A percentile compares a stretch with the other conserved stretches of the same genome.
Evolutionary conservation across 2,329 filamentous ascomycete species (phyloP).

Genomic region (Pseudogymnoascus destructans): DNA sequence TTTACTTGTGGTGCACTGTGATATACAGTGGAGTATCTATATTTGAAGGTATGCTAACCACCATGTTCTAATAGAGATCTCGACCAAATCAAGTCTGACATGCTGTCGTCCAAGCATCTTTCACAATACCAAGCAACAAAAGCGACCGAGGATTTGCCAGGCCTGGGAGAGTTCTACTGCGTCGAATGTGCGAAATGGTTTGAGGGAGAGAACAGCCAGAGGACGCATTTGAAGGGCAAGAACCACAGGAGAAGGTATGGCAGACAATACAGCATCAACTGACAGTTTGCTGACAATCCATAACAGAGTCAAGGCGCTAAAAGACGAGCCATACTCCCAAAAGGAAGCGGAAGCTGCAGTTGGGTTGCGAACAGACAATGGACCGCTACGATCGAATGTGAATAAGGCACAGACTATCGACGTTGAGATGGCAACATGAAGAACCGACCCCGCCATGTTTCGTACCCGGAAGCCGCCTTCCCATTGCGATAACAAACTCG

Average conservation of each 20-base stretch:
- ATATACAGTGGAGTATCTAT: not conserved
- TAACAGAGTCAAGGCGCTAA: conserved; percentile 62
- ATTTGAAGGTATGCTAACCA: not conserved
- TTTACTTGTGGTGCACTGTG: conserved; percentile 4
- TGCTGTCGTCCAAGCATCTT: conserved; percentile 67
- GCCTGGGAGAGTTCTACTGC: conserved; percentile 76
- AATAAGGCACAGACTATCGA: conserved; percentile 26
- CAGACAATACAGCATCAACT: not conserved
- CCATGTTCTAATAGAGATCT: conserved; percentile 52
- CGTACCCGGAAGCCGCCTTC: not conserved
- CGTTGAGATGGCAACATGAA: conserved; percentile 28
- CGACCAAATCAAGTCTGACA: conserved; percentile 80
- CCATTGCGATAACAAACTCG: not conserved
- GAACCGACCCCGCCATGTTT: not conserved
- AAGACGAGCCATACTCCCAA: conserved; percentile 75
- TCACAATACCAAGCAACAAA: conserved; percentile 66
- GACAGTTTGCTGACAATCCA: not conserved
- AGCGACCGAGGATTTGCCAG: conserved; percentile 74
- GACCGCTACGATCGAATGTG: conserved; percentile 26
- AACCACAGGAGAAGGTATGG: conserved; percentile 78
- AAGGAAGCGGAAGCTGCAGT: conserved; percentile 72
- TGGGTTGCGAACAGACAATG: conserved; percentile 60
- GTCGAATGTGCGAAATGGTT: conserved; percentile 94
- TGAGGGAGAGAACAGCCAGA: conserved; percentile 66
- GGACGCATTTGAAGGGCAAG: conserved; percentile 70